A percentile compares a stretch with the other conserved stretches of the same genome.
These are phyloP conservation scores for Corrigiola litoralis DNA, from an alignment of 179 eudicot genomes.

Conservation along the genomic window DNA sequence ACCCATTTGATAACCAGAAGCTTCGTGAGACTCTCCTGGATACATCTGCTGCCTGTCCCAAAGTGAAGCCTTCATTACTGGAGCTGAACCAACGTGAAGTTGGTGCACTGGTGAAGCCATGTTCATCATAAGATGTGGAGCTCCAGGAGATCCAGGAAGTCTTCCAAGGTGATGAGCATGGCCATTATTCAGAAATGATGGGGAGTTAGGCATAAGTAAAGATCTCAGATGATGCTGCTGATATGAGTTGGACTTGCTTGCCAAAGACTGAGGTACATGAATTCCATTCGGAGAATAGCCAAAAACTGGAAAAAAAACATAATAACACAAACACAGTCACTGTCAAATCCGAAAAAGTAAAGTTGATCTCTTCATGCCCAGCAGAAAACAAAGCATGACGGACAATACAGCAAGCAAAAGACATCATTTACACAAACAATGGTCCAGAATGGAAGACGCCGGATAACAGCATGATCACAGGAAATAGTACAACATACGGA, in stretches of 20 bases:
- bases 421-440: not conserved
- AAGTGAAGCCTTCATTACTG: slow-evolving; percentile 33
- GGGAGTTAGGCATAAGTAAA: slow-evolving; percentile 29
- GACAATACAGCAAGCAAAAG: not conserved
- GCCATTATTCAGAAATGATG: slow-evolving; percentile 35
- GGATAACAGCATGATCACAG: not conserved
- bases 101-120: slow-evolving; percentile 33
- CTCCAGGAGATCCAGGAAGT: slow-evolving; percentile 36
- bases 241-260: slow-evolving; percentile 37
- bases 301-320: slow-evolving; percentile 24
- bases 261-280: slow-evolving; percentile 25
- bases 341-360: not conserved
- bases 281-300: slow-evolving; percentile 34
- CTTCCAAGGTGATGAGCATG: slow-evolving; percentile 35
- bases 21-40: slow-evolving; percentile 37
- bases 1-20: slow-evolving; percentile 30
- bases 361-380: no score
- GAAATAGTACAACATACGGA: not conserved
- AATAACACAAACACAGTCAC: not conserved
- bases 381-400: not conserved
- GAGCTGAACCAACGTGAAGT: slow-evolving; percentile 51
- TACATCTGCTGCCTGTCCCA: slow-evolving; percentile 39
- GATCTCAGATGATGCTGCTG: slow-evolving; percentile 39
- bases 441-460: not conserved
- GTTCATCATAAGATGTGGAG: slow-evolving; percentile 40